A percentile compares a stretch with the other conserved stretches of the same genome.
These are phyloP conservation scores for Epithele typhae DNA, from an alignment of 768 basidiomycete species.

Conservation along the genomic window DNA sequence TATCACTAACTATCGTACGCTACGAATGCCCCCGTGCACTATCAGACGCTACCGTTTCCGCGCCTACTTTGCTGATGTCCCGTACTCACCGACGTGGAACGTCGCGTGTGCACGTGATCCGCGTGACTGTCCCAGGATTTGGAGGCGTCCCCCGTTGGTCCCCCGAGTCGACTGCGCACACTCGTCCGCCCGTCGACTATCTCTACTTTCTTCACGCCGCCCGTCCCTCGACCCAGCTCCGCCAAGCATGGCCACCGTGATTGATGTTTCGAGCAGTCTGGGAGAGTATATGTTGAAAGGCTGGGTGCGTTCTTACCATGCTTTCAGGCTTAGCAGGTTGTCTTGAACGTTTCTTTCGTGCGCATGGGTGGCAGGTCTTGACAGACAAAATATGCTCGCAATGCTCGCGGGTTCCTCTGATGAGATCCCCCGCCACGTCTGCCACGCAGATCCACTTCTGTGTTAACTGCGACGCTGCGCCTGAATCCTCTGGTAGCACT, in stretches of 20 bases:
- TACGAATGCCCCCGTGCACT: too few species aligned
- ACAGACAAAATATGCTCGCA: conserved; percentile 63
- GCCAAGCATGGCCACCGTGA: conserved; percentile 43
- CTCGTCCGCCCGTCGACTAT: too few species aligned
- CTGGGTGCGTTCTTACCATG: conserved; percentile 47
- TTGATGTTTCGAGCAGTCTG: conserved; percentile 56
- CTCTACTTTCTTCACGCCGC: too few species aligned
- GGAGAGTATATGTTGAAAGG: conserved; percentile 75
- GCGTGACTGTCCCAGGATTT: too few species aligned
- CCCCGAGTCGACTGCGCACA: too few species aligned
- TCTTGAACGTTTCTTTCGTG: background rate
- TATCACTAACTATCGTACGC: too few species aligned
- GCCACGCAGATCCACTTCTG: conserved; percentile 42
- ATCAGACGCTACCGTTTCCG: too few species aligned
- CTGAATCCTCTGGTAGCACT: background rate
- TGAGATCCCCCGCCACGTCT: conserved; percentile 62
- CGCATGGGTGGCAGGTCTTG: conserved; percentile 39
- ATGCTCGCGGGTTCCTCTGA: conserved; percentile 61
- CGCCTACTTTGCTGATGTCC: too few species aligned
- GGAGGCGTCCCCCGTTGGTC: too few species aligned
- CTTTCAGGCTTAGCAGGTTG: too few species aligned
- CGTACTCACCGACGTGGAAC: conserved; percentile 1
- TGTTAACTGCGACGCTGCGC: conserved; percentile 48
- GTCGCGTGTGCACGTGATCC: conserved; percentile 2
- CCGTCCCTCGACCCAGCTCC: too few species aligned